Evolutionary conservation across 345 rosid genomes (phyloP).

Genomic region (Pelargonium nanum): DNA sequence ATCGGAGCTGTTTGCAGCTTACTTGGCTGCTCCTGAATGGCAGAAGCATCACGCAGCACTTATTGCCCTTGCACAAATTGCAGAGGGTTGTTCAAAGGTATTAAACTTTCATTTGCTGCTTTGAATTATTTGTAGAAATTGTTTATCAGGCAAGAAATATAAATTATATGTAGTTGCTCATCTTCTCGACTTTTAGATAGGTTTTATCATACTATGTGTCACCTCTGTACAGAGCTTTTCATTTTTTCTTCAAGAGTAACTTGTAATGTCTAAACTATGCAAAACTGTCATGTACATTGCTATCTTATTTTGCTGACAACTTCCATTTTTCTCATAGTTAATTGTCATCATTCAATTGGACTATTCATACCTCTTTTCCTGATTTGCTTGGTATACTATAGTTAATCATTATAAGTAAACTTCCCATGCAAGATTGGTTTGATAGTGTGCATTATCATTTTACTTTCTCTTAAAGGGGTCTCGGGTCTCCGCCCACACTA

Average conservation of each 20-base stretch:
- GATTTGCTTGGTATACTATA: too few relatives aligned
- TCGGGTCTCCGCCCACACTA: not conserved
- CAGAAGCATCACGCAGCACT: constrained; percentile 96
- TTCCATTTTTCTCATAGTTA: too few relatives aligned
- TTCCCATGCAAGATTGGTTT: not conserved
- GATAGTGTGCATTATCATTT: not conserved
- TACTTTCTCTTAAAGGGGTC: not conserved
- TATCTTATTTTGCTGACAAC: not conserved
- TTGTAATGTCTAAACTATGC: not conserved
- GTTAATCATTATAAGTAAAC: not conserved
- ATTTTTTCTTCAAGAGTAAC: not conserved
- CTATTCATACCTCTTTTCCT: too few relatives aligned
- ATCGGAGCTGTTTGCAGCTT: constrained; percentile 78
- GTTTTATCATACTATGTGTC: not conserved
- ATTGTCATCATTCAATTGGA: not conserved
- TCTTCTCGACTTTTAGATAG: not conserved
- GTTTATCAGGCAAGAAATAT: too few relatives aligned
- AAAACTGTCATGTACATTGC: not conserved
- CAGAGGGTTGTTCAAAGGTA: constrained; percentile 99
- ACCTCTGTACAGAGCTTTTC: not conserved
- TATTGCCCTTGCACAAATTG: constrained; percentile 96
- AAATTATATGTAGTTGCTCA: too few relatives aligned
- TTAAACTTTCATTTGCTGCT: not conserved
- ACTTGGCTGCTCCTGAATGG: constrained; percentile 92
- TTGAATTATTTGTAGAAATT: not conserved